These are phyloP conservation scores for Paramecium bursaria DNA, from an alignment of 73 alveolate genomes.

Conservation along the genomic window DNA sequence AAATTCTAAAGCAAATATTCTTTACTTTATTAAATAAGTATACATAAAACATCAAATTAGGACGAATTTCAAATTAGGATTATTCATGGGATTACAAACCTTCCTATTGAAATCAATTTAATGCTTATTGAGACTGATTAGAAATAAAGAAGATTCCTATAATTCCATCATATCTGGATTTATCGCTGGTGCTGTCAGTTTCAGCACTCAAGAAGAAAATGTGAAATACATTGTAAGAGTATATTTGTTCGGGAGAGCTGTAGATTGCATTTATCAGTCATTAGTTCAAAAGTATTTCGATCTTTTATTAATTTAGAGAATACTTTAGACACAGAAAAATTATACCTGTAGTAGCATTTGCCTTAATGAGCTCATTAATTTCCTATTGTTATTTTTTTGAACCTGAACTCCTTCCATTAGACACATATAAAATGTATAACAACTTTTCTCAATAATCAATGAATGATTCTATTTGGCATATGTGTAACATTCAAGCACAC, in stretches of 20 bases:
- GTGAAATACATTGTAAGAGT: conserved; percentile 59
- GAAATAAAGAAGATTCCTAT: conserved; percentile 48
- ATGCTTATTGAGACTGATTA: conserved; percentile 29
- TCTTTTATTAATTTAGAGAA: background rate
- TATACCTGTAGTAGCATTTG: conserved; percentile 42
- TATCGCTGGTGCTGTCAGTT: conserved; percentile 54
- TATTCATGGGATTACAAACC: conserved; percentile 52
- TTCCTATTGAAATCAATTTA: conserved; percentile 27
- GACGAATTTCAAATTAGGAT: conserved; percentile 33
- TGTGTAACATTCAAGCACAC: conserved; percentile 48
- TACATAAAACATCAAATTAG: background rate
- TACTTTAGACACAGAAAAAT: conserved; percentile 47
- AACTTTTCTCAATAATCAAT: conserved; percentile 7
- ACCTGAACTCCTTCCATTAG: conserved; percentile 53
- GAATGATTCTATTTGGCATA: conserved; percentile 60
- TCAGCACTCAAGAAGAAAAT: conserved; percentile 38
- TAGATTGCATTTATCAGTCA: conserved; percentile 61
- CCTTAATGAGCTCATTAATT: conserved; percentile 21
- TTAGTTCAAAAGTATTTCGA: conserved; percentile 11
- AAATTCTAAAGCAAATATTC: background rate
- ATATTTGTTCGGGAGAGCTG: conserved; percentile 55
- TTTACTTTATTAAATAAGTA: conserved; percentile 22
- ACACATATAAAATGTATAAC: conserved; percentile 54
- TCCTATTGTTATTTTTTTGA: conserved; percentile 38
- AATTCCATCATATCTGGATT: conserved; percentile 52